Conservation (phyloP, 129 eudicot genomes). For the Calendula officinalis region DNA sequence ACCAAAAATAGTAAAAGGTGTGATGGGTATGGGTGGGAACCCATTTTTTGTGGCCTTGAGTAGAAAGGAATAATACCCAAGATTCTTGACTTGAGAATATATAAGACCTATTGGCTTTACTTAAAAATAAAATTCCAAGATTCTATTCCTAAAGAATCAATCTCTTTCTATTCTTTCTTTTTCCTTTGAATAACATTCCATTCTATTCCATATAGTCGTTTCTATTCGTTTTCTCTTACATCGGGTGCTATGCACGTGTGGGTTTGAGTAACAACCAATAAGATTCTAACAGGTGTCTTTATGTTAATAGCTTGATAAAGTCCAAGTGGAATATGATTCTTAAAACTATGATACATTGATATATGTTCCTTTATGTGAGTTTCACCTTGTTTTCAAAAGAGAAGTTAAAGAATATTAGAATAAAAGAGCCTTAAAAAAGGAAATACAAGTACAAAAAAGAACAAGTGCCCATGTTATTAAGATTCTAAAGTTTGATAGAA, state of each 20-base stretch:
- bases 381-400: constrained; percentile 38
- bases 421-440: constrained; percentile 33
- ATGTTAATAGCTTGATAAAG: constrained; percentile 29
- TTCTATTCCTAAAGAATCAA: constrained; percentile 52
- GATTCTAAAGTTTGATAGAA: constrained; percentile 40
- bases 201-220: constrained; percentile 70
- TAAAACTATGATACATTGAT: constrained; percentile 32
- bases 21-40: constrained; percentile 48
- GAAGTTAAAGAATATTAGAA: constrained; percentile 24
- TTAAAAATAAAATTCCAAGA: constrained; percentile 64
- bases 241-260: constrained; percentile 35
- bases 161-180: constrained; percentile 31
- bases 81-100: constrained; percentile 56
- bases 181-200: constrained; percentile 17
- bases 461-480: constrained; percentile 40
- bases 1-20: constrained; percentile 39
- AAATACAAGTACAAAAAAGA: constrained; percentile 38
- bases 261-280: constrained; percentile 28
- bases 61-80: constrained; percentile 53
- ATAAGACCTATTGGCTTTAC: constrained; percentile 50
- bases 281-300: constrained; percentile 20
- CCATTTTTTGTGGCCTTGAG: constrained; percentile 81
- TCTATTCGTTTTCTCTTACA: constrained; percentile 42
- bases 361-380: constrained; percentile 40
- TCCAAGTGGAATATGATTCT: constrained; percentile 39